Percentiles rank a stretch among this genome's conserved stretches.
Conservation (phyloP, 805 yeast genomes). For the Yarrowia alimentaria region DNA sequence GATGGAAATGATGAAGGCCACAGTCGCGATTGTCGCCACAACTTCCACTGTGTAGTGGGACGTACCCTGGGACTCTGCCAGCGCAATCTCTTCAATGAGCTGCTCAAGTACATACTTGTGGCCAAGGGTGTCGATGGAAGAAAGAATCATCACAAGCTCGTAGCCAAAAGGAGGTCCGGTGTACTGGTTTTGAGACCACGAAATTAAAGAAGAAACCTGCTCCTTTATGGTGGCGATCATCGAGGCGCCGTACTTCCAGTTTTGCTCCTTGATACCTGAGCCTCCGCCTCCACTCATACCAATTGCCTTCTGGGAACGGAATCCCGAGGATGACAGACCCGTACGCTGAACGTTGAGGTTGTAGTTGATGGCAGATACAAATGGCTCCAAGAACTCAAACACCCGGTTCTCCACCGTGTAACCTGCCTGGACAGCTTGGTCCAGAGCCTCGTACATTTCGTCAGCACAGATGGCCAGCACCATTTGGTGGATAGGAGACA, state of each 20-base stretch:
- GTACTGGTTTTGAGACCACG: conserved; percentile 34
- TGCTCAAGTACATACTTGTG: conserved; percentile 30
- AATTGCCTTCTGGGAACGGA: conserved; percentile 14
- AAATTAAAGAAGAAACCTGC: conserved; percentile 30
- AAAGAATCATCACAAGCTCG: conserved; percentile 27
- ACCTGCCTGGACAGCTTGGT: conserved; percentile 26
- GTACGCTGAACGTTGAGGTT: conserved; percentile 13
- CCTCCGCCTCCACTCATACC: conserved; percentile 27
- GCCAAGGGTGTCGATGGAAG: conserved; percentile 34
- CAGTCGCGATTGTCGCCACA: conserved; percentile 31
- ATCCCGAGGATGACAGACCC: conserved; percentile 6
- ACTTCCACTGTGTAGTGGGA: conserved; percentile 33
- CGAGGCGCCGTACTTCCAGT: conserved; percentile 16
- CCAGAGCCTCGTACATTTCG: conserved; percentile 34
- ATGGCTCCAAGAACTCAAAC: conserved; percentile 30
- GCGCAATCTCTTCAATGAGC: conserved; percentile 34
- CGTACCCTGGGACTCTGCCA: conserved; percentile 34
- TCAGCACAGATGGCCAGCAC: conserved; percentile 40
- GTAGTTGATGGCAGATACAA: conserved; percentile 24
- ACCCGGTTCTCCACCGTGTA: conserved; percentile 29
- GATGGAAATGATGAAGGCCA: conserved; percentile 24
- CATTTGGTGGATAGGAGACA: conserved; percentile 46
- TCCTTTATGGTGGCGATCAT: conserved; percentile 33
- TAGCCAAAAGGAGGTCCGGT: conserved; percentile 34
- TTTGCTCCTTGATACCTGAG: conserved; percentile 1